phyloP scores from a whole-genome alignment of 148 eudicot species.

The Rhododendron mucronatum region DNA sequence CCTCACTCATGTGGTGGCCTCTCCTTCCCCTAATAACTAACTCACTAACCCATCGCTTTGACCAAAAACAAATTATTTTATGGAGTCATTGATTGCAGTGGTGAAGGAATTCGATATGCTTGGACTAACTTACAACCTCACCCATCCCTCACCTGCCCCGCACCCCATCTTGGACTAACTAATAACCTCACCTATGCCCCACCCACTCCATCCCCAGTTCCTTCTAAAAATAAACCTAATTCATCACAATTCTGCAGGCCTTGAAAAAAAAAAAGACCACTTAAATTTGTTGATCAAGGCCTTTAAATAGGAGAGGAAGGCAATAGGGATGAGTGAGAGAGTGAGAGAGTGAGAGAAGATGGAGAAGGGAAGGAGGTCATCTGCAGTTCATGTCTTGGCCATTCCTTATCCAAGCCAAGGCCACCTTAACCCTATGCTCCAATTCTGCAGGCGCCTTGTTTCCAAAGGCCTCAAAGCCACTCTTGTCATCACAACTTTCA shows the following conservation, averaged over 20 bases:
- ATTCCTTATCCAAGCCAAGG: slow-evolving; percentile 52
- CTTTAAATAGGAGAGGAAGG: background rate
- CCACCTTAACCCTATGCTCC: slow-evolving; percentile 51
- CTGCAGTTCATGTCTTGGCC: slow-evolving; percentile 28
- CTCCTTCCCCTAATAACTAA: no score
- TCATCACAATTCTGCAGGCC: no score
- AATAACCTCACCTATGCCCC: no score
- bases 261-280: no score
- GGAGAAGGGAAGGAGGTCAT: background rate
- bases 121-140: no score
- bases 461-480: slow-evolving; percentile 42
- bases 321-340: background rate
- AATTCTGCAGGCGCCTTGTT: slow-evolving; percentile 40
- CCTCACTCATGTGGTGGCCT: no score
- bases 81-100: no score
- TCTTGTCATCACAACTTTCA: slow-evolving; percentile 35
- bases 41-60: no score
- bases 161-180: no score
- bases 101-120: no score
- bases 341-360: background rate
- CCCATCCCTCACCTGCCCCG: no score
- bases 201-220: background rate
- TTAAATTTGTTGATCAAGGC: background rate
- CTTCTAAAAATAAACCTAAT: background rate
- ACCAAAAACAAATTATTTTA: no score